Evolutionary conservation across 441 rosid genomes (phyloP), one percentile per base, ranked within the genome.

Genomic region (Euphorbia celastroides): DNA sequence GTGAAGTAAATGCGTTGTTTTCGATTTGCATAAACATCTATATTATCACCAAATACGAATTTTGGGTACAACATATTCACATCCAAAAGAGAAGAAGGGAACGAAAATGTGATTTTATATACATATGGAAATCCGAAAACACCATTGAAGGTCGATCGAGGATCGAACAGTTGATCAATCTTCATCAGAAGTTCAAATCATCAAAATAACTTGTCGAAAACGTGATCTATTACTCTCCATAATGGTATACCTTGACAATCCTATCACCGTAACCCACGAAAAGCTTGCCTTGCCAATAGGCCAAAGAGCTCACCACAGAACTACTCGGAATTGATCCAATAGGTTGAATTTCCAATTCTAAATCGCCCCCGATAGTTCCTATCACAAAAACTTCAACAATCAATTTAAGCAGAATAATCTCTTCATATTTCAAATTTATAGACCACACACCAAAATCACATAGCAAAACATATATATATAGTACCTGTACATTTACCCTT

Each of bases 31-130:
- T 93, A 93, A 44, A 91, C 77, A 31, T 87, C 78, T 96, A 91
- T 93, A 72, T 93, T 91, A 58, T 93, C 99, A 7, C 86, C 97
- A 62, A 91, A 91, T 70, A 93, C 82, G 71, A 85, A 86, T 84
- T 82, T 80, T 32, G 96, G 97, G 71, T 91, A 91, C 20, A 62
- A 64, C 32, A 67, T 70, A 56, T 71, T 74, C 62, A 42, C 57
- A 52, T 77, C 79, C 34, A n/a, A n/a, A n/a, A n/a, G n/a, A n/a
- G n/a, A n/a, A n/a, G n/a, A n/a, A n/a, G n/a, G n/a, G n/a, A n/a
- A n/a, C n/a, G n/a, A n/a, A n/a, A n/a, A n/a, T n/a, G n/a, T n/a
- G n/a, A n/a, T n/a, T n/a, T n/a, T n/a, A n/a, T n/a, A n/a, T n/a
- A n/a, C n/a, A n/a, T n/a, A n/a, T n/a, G n/a, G n/a, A n/a, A n/a